phyloP scores from a whole-genome alignment of 768 basidiomycete genomes.

The Daedalea quercina region DNA sequence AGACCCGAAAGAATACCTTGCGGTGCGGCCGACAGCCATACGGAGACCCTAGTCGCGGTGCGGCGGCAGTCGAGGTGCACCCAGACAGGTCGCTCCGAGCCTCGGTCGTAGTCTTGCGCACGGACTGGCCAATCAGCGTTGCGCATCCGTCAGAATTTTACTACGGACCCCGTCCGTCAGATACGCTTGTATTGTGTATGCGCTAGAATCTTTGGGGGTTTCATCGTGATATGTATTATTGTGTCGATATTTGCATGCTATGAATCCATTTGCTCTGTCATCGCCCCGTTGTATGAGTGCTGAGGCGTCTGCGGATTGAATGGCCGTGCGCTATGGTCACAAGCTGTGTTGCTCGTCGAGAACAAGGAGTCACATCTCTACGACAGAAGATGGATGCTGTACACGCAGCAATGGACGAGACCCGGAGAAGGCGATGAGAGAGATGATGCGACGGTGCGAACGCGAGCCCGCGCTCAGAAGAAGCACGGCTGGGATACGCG shows the following conservation, averaged over 20 bases:
- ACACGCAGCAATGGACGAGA: too few species aligned
- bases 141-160: not conserved
- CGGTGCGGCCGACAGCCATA: not conserved
- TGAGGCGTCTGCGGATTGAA: too few species aligned
- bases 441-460: too few species aligned
- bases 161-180: not conserved
- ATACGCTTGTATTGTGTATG: not conserved
- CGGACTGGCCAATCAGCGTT: conserved; percentile 3
- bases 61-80: not conserved
- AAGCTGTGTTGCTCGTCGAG: too few species aligned
- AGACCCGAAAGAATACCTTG: not conserved
- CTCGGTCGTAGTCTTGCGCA: not conserved
- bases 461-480: too few species aligned
- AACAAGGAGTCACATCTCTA: too few species aligned
- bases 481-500: too few species aligned
- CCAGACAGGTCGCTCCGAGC: not conserved
- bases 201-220: not conserved
- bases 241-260: not conserved
- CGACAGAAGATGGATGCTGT: too few species aligned
- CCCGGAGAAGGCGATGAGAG: too few species aligned
- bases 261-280: not conserved
- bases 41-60: not conserved
- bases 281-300: too few species aligned
- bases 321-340: too few species aligned
- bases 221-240: not conserved